Evolutionary conservation across 805 yeast genomes (phyloP).

Genomic region (Yueomyces sinensis): DNA sequence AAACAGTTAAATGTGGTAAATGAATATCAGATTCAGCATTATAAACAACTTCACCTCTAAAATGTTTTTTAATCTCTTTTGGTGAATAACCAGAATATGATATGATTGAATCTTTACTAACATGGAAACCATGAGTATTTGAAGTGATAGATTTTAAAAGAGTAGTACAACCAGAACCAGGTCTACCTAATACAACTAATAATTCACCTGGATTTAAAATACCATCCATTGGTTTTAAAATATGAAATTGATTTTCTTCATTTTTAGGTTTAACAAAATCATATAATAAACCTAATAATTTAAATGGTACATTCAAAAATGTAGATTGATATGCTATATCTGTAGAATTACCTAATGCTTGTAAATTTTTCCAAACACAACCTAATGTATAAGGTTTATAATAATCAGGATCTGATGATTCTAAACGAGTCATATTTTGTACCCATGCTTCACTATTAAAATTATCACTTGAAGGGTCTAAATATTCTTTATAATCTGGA

Average conservation of each 20-base stretch:
- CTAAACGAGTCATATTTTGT: slow-evolving; percentile 43
- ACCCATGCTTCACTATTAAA: slow-evolving; percentile 57
- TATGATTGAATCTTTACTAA: slow-evolving; percentile 33
- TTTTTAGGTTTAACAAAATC: slow-evolving; percentile 23
- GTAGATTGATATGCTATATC: slow-evolving; percentile 59
- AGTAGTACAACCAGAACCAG: slow-evolving; percentile 71
- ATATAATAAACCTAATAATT: slow-evolving; percentile 8
- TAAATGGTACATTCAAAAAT: slow-evolving; percentile 31
- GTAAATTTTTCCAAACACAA: slow-evolving; percentile 40
- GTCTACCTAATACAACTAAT: slow-evolving; percentile 60
- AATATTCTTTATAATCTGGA: slow-evolving; percentile 24
- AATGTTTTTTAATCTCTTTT: slow-evolving; percentile 35
- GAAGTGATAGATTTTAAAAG: slow-evolving; percentile 45
- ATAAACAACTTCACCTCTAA: slow-evolving; percentile 60
- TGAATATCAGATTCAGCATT: slow-evolving; percentile 61
- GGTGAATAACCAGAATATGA: slow-evolving; percentile 44
- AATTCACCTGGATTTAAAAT: slow-evolving; percentile 48
- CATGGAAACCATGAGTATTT: slow-evolving; percentile 46
- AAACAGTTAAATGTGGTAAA: slow-evolving; percentile 56
- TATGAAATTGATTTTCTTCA: slow-evolving; percentile 19
- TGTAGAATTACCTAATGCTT: slow-evolving; percentile 53
- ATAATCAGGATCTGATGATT: slow-evolving; percentile 43
- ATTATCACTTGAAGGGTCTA: slow-evolving; percentile 47
- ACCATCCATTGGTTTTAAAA: slow-evolving; percentile 56
- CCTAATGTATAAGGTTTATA: slow-evolving; percentile 53